Evolutionary conservation across 129 eudicot species (phyloP), one percentile per base, ranked within the genome.

Genomic region (Mikania micrantha): DNA sequence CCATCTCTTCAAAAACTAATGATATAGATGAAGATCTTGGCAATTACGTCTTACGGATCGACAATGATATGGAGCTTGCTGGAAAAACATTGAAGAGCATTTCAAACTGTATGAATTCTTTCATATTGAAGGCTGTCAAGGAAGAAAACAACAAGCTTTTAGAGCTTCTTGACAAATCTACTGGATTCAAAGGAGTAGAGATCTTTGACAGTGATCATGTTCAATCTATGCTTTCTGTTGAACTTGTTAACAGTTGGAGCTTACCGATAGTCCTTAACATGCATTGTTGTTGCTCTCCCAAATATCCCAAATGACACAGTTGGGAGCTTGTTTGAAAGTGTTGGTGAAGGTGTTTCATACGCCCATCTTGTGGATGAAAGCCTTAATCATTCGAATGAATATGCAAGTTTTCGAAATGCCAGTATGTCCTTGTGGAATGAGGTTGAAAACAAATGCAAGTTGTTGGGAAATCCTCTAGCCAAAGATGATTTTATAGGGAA

Each of bases 391-490:
- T 11, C 38, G 5, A 19, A 21, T 17, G 54, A 25, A 17, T 36
- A 39, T 28, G 27, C 9, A 20, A 42, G 68, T 19, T 25, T 67
- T 9, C 63, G 48, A 27, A 66, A 44, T 25, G 73, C 73, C 31
- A 69, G 79, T 31, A 32, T 9, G 57, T 1, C 12, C 8, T 36
- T 72, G 49, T 72, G 85, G 85, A 36, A 44, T 8, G 72, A 71
- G 69, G 79, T 81, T 4, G 85, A 76, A 34, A 20, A 65, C 41
- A 48, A 36, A 7, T 5, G n/a, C 70, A 72, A 17, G 17, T 76
- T 81, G 81, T 60, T 76, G 29, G 77, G 39, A 1, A 59, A 66
- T 13, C 42, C 66, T 31, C 53, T 80, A 20, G 21, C 15, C 20
- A 50, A 42, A 25, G 39, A 19, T 10, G 44, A 57, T 1, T 60